Percentiles rank a stretch among this genome's conserved stretches.
Conservation (phyloP, 768 basidiomycete species). For the Termitomyces titanicus region DNA sequence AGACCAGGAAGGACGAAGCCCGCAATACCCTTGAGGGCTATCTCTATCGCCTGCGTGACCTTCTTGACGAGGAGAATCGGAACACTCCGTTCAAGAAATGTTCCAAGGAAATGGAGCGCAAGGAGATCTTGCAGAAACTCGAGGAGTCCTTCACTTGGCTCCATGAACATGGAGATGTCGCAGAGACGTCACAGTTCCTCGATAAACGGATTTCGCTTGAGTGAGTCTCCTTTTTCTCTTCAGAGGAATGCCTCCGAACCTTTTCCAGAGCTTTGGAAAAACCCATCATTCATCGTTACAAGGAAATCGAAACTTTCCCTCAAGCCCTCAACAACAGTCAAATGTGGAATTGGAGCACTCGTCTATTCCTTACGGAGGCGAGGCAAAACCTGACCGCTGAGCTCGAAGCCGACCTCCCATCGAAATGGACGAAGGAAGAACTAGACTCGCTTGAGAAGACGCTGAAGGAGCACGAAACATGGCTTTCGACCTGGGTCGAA, state of each 20-base stretch:
- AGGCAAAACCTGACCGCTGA: constrained; percentile 69
- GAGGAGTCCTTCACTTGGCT: constrained; percentile 83
- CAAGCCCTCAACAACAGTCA: constrained; percentile 78
- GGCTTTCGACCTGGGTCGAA: constrained; percentile 81
- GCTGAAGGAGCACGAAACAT: constrained; percentile 75
- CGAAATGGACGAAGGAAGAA: constrained; percentile 87
- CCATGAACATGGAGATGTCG: constrained; percentile 77
- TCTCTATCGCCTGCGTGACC: constrained; percentile 85
- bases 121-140: constrained; percentile 59
- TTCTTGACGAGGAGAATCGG: constrained; percentile 62
- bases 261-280: constrained; percentile 62
- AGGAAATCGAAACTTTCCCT: constrained; percentile 85
- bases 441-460: constrained; percentile 73
- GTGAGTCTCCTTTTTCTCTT: constrained; percentile 44
- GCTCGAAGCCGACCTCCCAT: constrained; percentile 52
- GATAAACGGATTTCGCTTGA: constrained; percentile 79
- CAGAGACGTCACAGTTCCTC: constrained; percentile 70
- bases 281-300: constrained; percentile 83
- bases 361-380: constrained; percentile 83
- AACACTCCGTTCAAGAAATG: constrained; percentile 83
- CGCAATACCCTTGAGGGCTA: constrained; percentile 90
- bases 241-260: neutral
- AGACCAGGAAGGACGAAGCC: constrained; percentile 82
- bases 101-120: constrained; percentile 70
- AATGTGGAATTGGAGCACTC: constrained; percentile 86